Evolutionary conservation across 371 early-diverging fungal genomes (phyloP), one percentile per base, ranked within the genome.

Genomic region (Rhizopus delemar): DNA sequence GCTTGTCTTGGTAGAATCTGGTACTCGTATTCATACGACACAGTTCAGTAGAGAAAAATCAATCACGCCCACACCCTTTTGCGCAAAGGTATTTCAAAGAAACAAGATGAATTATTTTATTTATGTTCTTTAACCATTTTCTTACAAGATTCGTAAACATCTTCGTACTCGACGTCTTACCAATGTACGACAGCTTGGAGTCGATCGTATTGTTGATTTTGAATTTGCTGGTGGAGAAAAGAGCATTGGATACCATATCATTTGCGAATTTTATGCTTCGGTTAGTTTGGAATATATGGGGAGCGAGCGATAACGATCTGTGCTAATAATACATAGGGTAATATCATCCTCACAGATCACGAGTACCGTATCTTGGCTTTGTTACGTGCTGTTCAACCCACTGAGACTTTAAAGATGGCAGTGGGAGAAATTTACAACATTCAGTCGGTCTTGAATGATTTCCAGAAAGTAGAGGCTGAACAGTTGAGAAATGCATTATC

Each of bases 181-280:
- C 0, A 84, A 75, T 35, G 81, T 99, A 3, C 78, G 87, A 13
- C 98, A 98, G 69, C 62, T 95, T 28, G 97, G 97, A 49, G 77
- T 88, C 46, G 99, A 99, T 82, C 88, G 99, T 43, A 90, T 95
- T 56, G 85, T 97, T 22, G 93, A 96, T 75, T 87, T 98, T 76
- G 88, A 91, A 60, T 98, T 98, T 85, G 79, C 87, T 8, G 90
- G 88, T 13, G 75, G 81, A 5, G 81, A 85, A 34, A 76, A 75
- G 31, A 82, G 83, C 46, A 74, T 80, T 52, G 90, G 92, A 0
- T 94, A 86, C 67, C 96, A 98, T 62, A 73, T 98, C n/a, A 88
- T 98, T 64, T 85, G 90, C 59, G 98, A 98, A 75, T 93, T 97
- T 60, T 98, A 95, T 68, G 88, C 95, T 50, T 84, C 90, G 51